A percentile compares a stretch with the other conserved stretches of the same genome.
These are phyloP conservation scores for Buxus sempervirens DNA, from an alignment of 164 flowering plant genomes.

Conservation along the genomic window DNA sequence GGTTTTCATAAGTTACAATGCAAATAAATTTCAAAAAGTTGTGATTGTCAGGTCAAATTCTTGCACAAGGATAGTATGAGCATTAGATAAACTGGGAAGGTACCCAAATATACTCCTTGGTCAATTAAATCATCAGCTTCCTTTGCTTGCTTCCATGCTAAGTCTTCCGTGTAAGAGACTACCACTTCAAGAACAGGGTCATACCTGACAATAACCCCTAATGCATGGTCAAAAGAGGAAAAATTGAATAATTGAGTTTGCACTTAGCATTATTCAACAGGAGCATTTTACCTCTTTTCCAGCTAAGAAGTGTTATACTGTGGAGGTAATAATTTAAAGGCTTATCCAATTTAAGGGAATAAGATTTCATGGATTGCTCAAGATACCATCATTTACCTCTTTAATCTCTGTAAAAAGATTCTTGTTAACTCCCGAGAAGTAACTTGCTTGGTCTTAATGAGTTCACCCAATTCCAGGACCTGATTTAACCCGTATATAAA, in stretches of 20 bases:
- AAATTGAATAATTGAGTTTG: not conserved
- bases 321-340: too few relatives aligned
- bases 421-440: slow-evolving; percentile 69
- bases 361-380: not conserved
- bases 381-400: slow-evolving; percentile 36
- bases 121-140: slow-evolving; percentile 71
- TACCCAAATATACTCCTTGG: slow-evolving; percentile 75
- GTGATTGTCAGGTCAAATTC: not conserved
- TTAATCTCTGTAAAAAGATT: slow-evolving; percentile 67
- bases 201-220: slow-evolving; percentile 36
- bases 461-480: slow-evolving; percentile 79
- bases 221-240: slow-evolving; percentile 4
- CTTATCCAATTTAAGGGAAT: too few relatives aligned
- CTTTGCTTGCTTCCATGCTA: slow-evolving; percentile 79
- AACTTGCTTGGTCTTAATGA: slow-evolving; percentile 62
- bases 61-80: not conserved
- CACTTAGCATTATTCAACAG: not conserved
- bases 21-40: not conserved
- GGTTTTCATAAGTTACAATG: too few relatives aligned
- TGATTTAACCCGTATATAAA: slow-evolving; percentile 15
- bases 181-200: slow-evolving; percentile 69
- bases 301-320: too few relatives aligned
- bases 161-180: slow-evolving; percentile 69
- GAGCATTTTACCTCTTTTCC: too few relatives aligned
- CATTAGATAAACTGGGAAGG: not conserved